phyloP scores from a whole-genome alignment of 139 green algal genomes.

The Bryopsis sp. region DNA sequence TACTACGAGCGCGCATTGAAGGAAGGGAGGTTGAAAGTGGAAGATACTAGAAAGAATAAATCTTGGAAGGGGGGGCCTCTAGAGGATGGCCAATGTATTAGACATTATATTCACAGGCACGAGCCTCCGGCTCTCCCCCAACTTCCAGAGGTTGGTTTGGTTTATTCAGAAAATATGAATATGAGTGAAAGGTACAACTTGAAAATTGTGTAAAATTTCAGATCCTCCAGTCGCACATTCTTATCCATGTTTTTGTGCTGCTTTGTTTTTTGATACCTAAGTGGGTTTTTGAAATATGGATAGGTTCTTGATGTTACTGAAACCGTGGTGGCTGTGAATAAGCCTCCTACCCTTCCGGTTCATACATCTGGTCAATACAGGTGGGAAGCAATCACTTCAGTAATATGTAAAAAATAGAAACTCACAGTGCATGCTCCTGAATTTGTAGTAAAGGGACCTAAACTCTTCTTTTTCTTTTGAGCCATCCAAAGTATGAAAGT shows the following conservation, averaged over 20 bases:
- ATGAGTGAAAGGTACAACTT: too few relatives aligned
- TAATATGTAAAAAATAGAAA: too few relatives aligned
- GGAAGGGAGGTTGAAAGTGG: constrained; percentile 50
- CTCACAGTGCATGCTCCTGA: too few relatives aligned
- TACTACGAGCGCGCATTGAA: constrained; percentile 60
- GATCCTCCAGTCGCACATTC: too few relatives aligned
- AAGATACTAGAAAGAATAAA: constrained; percentile 23
- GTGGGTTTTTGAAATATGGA: too few relatives aligned
- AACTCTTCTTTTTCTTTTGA: too few relatives aligned
- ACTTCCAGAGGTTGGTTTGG: constrained; percentile 26
- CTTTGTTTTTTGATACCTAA: too few relatives aligned
- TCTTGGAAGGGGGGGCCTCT: constrained; percentile 22
- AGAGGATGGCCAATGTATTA: constrained; percentile 36
- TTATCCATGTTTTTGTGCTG: too few relatives aligned
- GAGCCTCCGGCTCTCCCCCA: constrained; percentile 64
- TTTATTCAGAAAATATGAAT: constrained; percentile 9
- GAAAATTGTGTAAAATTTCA: too few relatives aligned
- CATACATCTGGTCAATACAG: constrained; percentile 83
- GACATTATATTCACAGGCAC: constrained; percentile 76
- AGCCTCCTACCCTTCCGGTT: constrained; percentile 76
- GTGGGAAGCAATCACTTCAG: too few relatives aligned
- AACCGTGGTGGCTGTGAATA: constrained; percentile 62
- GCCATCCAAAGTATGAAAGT: too few relatives aligned
- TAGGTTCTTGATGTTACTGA: constrained; percentile 37
- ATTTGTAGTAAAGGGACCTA: too few relatives aligned